Percentiles rank a stretch among this genome's conserved stretches.
Evolutionary conservation across 2,329 filamentous ascomycete species (phyloP).

Genomic region (Aspergillus pseudonomiae): DNA sequence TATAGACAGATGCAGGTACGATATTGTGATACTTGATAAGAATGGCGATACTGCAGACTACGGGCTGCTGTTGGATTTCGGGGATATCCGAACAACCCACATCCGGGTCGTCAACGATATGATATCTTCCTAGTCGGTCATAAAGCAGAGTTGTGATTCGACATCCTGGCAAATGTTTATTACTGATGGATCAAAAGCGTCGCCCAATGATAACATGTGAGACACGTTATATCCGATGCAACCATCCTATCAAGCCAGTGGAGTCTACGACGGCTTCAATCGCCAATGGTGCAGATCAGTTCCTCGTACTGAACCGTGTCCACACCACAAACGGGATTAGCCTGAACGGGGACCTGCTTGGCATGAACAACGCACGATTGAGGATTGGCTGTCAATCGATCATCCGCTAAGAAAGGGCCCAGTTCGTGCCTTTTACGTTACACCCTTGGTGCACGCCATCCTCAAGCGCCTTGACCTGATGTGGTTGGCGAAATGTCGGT

Average conservation of each 20-base stretch:
- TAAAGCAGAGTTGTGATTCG: conserved; percentile 1
- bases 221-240: conserved; percentile 19
- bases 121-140: neutral
- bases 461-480: neutral
- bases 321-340: neutral
- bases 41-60: conserved; percentile 6
- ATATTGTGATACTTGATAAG: conserved; percentile 7
- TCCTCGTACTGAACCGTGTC: conserved; percentile 8
- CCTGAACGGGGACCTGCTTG: conserved; percentile 1
- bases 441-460: conserved; percentile 3
- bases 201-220: conserved; percentile 19
- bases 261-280: conserved; percentile 5
- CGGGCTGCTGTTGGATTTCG: neutral
- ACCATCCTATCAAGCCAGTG: conserved; percentile 20
- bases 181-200: conserved; percentile 7
- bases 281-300: conserved; percentile 9
- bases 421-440: conserved; percentile 5
- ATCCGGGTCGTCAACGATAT: neutral
- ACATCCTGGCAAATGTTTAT: neutral
- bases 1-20: conserved; percentile 10
- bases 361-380: neutral
- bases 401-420: conserved; percentile 1
- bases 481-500: neutral
- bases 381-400: conserved; percentile 11
- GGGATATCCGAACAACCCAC: conserved; percentile 5